Evolutionary conservation across 2,329 filamentous ascomycete species (phyloP).

Genomic region (Fusarium sp.): DNA sequence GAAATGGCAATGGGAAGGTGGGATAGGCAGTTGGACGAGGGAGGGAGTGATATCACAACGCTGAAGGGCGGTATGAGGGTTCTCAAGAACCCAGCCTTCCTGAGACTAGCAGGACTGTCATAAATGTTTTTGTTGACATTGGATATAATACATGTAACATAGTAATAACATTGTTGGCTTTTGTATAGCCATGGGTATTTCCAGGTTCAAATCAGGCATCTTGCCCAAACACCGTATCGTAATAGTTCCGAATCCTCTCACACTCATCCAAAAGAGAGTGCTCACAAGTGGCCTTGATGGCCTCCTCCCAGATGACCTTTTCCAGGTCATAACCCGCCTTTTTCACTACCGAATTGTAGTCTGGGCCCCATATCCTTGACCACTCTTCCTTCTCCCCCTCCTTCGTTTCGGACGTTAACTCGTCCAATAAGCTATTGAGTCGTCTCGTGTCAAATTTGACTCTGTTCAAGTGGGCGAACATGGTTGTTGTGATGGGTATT

Average conservation of each 20-base stretch:
- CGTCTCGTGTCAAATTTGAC: conserved; percentile 38
- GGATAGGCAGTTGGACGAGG: conserved; percentile 9
- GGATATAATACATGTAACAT: background rate
- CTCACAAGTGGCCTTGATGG: conserved; percentile 36
- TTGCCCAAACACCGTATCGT: conserved; percentile 31
- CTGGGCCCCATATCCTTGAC: conserved; percentile 34
- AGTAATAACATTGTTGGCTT: background rate
- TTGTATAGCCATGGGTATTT: background rate
- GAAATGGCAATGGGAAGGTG: conserved; percentile 31
- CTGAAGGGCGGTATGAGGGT: conserved; percentile 25
- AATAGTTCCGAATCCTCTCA: conserved; percentile 38
- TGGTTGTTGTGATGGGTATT: conserved; percentile 21
- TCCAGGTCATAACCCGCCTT: conserved; percentile 40
- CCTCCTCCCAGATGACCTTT: conserved; percentile 41
- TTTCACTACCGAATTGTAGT: conserved; percentile 20
- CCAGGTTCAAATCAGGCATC: background rate
- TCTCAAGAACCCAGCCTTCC: conserved; percentile 31
- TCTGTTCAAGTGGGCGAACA: conserved; percentile 42
- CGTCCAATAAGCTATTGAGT: conserved; percentile 14
- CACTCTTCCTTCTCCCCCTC: conserved; percentile 3
- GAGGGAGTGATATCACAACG: conserved; percentile 9
- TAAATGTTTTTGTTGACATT: background rate
- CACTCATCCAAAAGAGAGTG: conserved; percentile 34
- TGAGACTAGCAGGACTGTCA: background rate
- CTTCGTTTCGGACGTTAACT: conserved; percentile 14